These are phyloP conservation scores for Zalaria sp. DNA, from an alignment of 2,329 filamentous ascomycete species.

Conservation along the genomic window DNA sequence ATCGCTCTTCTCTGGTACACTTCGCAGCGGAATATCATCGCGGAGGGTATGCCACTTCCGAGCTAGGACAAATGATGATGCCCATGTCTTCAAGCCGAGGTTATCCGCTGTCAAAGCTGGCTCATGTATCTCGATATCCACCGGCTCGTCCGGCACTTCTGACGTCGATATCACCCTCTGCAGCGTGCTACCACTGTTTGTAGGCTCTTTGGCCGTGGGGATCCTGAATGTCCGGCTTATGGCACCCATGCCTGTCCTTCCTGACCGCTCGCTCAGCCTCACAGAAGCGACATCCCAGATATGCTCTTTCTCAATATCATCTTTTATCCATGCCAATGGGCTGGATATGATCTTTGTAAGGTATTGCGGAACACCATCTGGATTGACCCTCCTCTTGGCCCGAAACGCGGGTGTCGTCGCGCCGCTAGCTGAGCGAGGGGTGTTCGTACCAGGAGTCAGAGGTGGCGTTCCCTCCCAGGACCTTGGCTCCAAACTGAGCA, in stretches of 20 bases:
- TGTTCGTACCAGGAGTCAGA: constrained; percentile 7
- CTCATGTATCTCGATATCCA: constrained; percentile 65
- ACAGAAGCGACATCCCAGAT: constrained; percentile 70
- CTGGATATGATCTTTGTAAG: constrained; percentile 56
- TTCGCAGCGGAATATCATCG: constrained; percentile 3
- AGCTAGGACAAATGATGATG: constrained; percentile 74
- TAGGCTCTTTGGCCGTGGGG: constrained; percentile 11
- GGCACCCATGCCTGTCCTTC: constrained; percentile 54
- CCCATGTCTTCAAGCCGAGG: constrained; percentile 91
- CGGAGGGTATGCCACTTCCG: constrained; percentile 43
- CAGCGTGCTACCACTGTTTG: constrained; percentile 2
- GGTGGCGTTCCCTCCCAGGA: constrained; percentile 46
- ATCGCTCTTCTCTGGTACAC: constrained; percentile 1
- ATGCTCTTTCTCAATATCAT: constrained; percentile 50
- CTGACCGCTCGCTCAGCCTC: constrained; percentile 73
- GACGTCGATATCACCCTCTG: constrained; percentile 5
- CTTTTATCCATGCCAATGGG: constrained; percentile 51
- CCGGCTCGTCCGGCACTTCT: constrained; percentile 11
- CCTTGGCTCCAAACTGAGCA: constrained; percentile 52
- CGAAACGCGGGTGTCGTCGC: constrained; percentile 10
- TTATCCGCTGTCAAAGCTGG: constrained; percentile 79
- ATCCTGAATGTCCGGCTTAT: constrained; percentile 48
- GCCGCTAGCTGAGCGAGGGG: constrained; percentile 11
- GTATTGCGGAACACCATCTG: constrained; percentile 45
- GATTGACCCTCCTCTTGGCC: constrained; percentile 27